Evolutionary conservation across 495 filamentous ascomycete genomes (phyloP).

Genomic region (Penicillium paradoxum): DNA sequence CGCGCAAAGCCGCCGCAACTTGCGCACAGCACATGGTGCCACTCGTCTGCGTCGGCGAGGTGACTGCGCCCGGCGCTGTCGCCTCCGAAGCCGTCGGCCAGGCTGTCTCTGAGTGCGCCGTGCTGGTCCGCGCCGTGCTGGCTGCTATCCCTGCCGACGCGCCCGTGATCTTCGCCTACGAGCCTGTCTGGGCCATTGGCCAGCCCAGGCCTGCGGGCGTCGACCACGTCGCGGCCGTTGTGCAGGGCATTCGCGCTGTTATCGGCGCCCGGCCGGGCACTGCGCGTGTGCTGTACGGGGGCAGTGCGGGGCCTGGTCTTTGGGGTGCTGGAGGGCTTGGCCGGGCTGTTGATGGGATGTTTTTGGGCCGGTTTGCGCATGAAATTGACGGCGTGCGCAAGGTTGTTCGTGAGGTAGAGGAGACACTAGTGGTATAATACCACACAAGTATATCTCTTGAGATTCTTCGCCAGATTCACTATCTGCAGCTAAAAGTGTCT

Average conservation of each 20-base stretch:
- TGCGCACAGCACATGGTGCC: conserved; percentile 66
- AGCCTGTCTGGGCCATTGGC: conserved; percentile 88
- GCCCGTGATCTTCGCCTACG: conserved; percentile 79
- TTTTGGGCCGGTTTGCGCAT: conserved; percentile 77
- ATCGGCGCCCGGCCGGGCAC: conserved; percentile 41
- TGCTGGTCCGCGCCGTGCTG: conserved; percentile 59
- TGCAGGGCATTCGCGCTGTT: conserved; percentile 50
- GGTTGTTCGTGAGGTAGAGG: conserved; percentile 65
- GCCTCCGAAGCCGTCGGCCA: conserved; percentile 48
- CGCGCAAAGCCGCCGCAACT: conserved; percentile 62
- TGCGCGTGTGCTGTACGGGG: conserved; percentile 71
- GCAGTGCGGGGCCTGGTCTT: conserved; percentile 72
- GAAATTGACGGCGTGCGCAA: conserved; percentile 60
- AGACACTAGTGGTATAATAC: conserved; percentile 21
- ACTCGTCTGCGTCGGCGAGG: conserved; percentile 75
- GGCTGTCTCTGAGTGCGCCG: conserved; percentile 60
- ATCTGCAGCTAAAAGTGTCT: too few relatives aligned
- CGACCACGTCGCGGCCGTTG: conserved; percentile 68
- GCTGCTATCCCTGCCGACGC: conserved; percentile 50
- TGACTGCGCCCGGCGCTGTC: conserved; percentile 41
- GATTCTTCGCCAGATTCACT: too few relatives aligned
- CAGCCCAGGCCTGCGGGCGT: conserved; percentile 62
- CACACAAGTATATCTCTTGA: background rate
- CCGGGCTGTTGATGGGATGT: conserved; percentile 73
- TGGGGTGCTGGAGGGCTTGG: conserved; percentile 56